Conservation (phyloP, 2,329 filamentous ascomycete genomes). For the Albophoma yamanashiensis region DNA sequence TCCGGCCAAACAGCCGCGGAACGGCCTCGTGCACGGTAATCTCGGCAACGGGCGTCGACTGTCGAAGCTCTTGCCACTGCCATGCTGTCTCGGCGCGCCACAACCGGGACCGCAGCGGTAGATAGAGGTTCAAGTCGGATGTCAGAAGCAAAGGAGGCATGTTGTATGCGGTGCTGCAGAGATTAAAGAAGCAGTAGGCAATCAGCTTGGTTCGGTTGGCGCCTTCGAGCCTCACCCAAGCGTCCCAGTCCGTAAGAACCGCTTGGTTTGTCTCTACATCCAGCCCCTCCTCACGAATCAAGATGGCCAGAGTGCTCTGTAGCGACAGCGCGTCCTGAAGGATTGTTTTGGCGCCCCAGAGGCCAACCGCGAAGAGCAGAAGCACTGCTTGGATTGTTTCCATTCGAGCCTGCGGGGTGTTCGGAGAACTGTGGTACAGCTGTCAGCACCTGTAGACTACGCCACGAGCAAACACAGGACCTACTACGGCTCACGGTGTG, state of each 20-base stretch:
- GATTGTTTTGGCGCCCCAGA: conserved; percentile 51
- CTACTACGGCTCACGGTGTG: conserved; percentile 49
- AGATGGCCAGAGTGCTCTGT: conserved; percentile 45
- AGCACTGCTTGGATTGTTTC: conserved; percentile 57
- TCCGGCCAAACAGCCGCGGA: conserved; percentile 40
- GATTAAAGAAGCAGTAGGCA: conserved; percentile 51
- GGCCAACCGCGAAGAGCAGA: conserved; percentile 47
- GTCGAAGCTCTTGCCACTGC: conserved; percentile 49
- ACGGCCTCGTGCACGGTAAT: conserved; percentile 48
- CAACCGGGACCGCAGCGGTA: conserved; percentile 43
- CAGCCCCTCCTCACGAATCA: conserved; percentile 49
- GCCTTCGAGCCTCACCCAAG: conserved; percentile 47
- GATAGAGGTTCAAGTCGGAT: conserved; percentile 43
- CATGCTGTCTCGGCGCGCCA: conserved; percentile 47
- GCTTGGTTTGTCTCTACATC: conserved; percentile 35
- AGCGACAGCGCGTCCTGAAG: conserved; percentile 48
- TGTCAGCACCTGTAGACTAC: not conserved
- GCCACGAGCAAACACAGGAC: conserved; percentile 11
- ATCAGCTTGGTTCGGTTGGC: conserved; percentile 49
- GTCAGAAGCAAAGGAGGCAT: conserved; percentile 48
- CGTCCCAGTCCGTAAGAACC: conserved; percentile 41
- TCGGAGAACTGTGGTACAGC: conserved; percentile 35
- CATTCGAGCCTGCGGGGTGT: conserved; percentile 46
- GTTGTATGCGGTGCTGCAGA: conserved; percentile 52
- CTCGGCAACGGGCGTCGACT: conserved; percentile 37